Base-by-base conservation (phyloP, 352 stramenopile genomes). In the Globisporangium perplexum region DNA sequence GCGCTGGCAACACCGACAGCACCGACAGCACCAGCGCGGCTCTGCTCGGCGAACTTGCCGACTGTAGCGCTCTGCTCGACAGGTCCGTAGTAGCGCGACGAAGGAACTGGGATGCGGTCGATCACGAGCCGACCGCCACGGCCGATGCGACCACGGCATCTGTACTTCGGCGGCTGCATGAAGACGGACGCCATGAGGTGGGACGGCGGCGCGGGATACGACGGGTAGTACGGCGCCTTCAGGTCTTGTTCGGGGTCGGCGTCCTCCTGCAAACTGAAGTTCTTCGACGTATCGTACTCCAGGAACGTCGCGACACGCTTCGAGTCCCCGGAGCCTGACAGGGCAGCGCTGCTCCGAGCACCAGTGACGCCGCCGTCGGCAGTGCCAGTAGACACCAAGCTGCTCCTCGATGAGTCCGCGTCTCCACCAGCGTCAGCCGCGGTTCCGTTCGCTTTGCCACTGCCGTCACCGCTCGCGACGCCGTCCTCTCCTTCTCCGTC, bases 101-200 rank as follows among this genome's bases (percentile, higher is more conserved):
- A 59, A 17, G 73, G 70, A 2, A 88, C 72, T 0, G 79, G 77
- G 23, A 92, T 82, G 24, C 83, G 71, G 52, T 94, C 83, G 31
- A 94, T 78, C 15, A 94, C 65, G 7, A 92, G 56, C 14, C 83
- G 71, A 7, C 81, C 80, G 22, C 83, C 83, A 39, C 83, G 77
- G 6, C 81, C 83, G 53, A 90, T 77, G 20, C 82, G 82, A 12
- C 77, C 79, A 1, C 82, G 77, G 28, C 78, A 88, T 7, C 80
- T 66, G 35, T 79, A 93, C 60, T 88, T 88, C 0, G 78, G 77
- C 22, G 77, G 71, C 50, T 88, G 78, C 23, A 77, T 66, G 50
- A 93, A 86, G 8, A 93, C 62, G 0, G 71, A 62, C 11, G 83
- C 76, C 69, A 90, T 81, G 4, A 90, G 50, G 30, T 81, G 65